Conservation (phyloP, 1,139 yeast genomes). For the Diutina neorugosa region DNA sequence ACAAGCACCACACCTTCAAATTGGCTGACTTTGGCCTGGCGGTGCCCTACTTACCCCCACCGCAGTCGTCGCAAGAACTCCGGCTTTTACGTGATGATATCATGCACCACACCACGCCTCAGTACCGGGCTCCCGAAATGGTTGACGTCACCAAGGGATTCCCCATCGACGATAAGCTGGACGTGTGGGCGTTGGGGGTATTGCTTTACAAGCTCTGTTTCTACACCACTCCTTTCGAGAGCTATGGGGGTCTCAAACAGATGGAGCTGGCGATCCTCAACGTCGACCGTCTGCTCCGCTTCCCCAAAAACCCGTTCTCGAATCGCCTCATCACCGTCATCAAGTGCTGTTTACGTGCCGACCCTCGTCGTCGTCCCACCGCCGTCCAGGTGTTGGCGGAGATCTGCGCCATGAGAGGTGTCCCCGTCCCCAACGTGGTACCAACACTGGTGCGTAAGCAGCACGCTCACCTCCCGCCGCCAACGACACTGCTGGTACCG, state of each 20-base stretch:
- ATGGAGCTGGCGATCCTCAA: slow-evolving; percentile 28
- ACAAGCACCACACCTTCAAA: slow-evolving; percentile 60
- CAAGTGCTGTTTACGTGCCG: slow-evolving; percentile 49
- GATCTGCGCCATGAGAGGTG: slow-evolving; percentile 48
- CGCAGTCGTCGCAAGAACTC: slow-evolving; percentile 53
- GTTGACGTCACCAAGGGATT: slow-evolving; percentile 72
- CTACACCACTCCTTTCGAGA: slow-evolving; percentile 90
- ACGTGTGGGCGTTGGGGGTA: slow-evolving; percentile 94
- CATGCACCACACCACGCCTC: slow-evolving; percentile 92
- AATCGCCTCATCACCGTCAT: slow-evolving; percentile 45
- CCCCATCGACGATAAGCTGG: slow-evolving; percentile 90
- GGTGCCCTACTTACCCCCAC: slow-evolving; percentile 53
- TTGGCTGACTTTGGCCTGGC: slow-evolving; percentile 94
- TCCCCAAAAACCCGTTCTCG: slow-evolving; percentile 23
- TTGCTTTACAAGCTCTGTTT: slow-evolving; percentile 84
- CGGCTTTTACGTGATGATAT: slow-evolving; percentile 69
- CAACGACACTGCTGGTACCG: not conserved
- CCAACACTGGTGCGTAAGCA: slow-evolving; percentile 19
- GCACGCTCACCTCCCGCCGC: not conserved
- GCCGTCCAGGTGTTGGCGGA: slow-evolving; percentile 62
- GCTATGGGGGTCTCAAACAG: slow-evolving; percentile 24
- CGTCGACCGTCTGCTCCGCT: slow-evolving; percentile 20
- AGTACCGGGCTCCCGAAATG: slow-evolving; percentile 95
- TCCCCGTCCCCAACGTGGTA: slow-evolving; percentile 34
- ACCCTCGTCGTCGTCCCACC: slow-evolving; percentile 63